Evolutionary conservation across 2,329 filamentous ascomycete genomes (phyloP), one percentile per base, ranked within the genome.

Genomic region (Cadophora sp.): DNA sequence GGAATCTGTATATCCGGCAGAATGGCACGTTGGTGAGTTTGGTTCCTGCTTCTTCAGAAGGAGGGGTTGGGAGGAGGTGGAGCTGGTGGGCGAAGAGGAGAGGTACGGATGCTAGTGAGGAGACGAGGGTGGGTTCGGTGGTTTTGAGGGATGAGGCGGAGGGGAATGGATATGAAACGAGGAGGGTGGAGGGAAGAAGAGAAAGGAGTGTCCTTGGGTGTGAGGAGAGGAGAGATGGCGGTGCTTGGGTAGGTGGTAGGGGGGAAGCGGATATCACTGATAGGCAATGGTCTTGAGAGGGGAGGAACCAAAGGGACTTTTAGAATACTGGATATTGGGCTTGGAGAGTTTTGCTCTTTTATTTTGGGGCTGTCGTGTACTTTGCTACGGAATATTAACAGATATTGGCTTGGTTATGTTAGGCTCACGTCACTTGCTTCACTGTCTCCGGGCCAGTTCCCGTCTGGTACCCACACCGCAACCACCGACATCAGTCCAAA

Each of bases 71-170:
- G 16, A 53, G 50, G 16, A 53, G 50, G 50, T 53, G 50, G 50
- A 53, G 50, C 7, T 53, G 50, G 50, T 30, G 24, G 50, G 16
- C 4, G 50, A 53, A 53, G 50, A 53, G 50, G 27, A 11, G 50
- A 4, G 30, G 14, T n/a, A 11, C 14, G 16, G 27, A 5, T 16
- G 6, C 48, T 8, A 22, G 48, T 27, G 48, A 27, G 4, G 20
- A 22, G 22, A 51, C 22, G 48, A 51, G 48, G 48, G 48, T 51
- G 4, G 24, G 30, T 3, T 53, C 50, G 24, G 50, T 53, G 50
- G 27, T 53, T 33, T n/a, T 53, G 50, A 16, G 30, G 24, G 50
- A 53, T 39, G 36, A 39, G 36, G 11, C 36, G 14, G 24, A 53
- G 24, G 50, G 24, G 3, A 4, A n/a, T 11, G n/a, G 5, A 8